phyloP scores from a whole-genome alignment of 345 rosid genomes.

The Euphorbia peplus region DNA sequence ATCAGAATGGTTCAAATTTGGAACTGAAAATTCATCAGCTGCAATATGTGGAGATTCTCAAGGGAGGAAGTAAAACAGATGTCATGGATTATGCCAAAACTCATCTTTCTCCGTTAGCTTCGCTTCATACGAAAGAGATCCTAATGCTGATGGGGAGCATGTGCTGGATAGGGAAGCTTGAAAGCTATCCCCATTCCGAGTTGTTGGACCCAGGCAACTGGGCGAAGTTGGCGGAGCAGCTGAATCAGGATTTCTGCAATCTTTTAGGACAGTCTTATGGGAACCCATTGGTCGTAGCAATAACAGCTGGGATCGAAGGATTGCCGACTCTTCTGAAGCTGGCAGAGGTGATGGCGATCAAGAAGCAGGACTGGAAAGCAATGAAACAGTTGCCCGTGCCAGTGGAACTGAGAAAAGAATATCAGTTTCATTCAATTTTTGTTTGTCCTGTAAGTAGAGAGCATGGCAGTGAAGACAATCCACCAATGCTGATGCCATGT shows the following conservation, averaged over 20 bases:
- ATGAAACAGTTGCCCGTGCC: slow-evolving; percentile 65
- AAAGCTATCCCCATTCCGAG: slow-evolving; percentile 52
- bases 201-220: slow-evolving; percentile 40
- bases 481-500: slow-evolving; percentile 68
- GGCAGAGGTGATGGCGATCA: slow-evolving; percentile 62
- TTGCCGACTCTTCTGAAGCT: slow-evolving; percentile 67
- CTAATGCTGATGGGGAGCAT: slow-evolving; percentile 54
- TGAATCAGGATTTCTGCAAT: slow-evolving; percentile 46
- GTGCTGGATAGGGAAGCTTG: slow-evolving; percentile 50
- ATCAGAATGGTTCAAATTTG: slow-evolving; percentile 44
- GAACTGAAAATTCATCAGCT: slow-evolving; percentile 55
- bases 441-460: slow-evolving; percentile 75
- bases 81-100: slow-evolving; percentile 60
- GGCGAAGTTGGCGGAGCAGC: slow-evolving; percentile 50
- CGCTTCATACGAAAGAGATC: slow-evolving; percentile 36
- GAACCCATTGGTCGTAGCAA: slow-evolving; percentile 48
- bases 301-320: slow-evolving; percentile 67
- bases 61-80: slow-evolving; percentile 43
- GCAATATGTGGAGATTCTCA: slow-evolving; percentile 61
- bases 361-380: slow-evolving; percentile 60
- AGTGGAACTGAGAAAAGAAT: slow-evolving; percentile 53
- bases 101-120: slow-evolving; percentile 43
- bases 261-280: slow-evolving; percentile 44
- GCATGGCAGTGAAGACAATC: slow-evolving; percentile 64
- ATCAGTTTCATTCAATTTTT: slow-evolving; percentile 70